Conservation (phyloP, 2,329 filamentous ascomycete genomes). For the Monilinia laxa region DNA sequence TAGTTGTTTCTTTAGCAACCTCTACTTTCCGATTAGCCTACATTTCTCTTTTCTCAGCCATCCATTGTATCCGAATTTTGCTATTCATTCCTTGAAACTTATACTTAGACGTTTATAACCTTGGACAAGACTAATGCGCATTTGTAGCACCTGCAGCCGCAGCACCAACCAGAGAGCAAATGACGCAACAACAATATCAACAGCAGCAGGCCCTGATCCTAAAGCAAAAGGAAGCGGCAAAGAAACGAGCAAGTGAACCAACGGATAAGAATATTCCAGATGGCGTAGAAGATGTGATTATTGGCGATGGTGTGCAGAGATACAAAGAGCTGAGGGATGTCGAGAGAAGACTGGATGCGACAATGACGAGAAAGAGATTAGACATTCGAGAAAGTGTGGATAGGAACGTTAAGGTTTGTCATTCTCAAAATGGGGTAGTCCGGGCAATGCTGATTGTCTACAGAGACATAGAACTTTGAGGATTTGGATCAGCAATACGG, state of each 20-base stretch:
- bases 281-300: constrained; percentile 76
- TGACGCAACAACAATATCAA: constrained; percentile 17
- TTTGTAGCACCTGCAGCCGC: constrained; percentile 44
- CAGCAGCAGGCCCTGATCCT: constrained; percentile 30
- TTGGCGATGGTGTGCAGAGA: constrained; percentile 77
- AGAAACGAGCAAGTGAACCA: constrained; percentile 81
- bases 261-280: constrained; percentile 95
- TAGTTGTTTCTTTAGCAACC: constrained; percentile 40
- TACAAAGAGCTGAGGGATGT: constrained; percentile 84
- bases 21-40: neutral
- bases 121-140: constrained; percentile 22
- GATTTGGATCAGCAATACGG: constrained; percentile 93
- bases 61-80: neutral
- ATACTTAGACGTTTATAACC: neutral
- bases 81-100: neutral
- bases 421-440: neutral
- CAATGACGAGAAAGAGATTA: constrained; percentile 89
- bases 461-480: constrained; percentile 80
- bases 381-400: constrained; percentile 83
- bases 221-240: constrained; percentile 64
- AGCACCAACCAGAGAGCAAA: constrained; percentile 32
- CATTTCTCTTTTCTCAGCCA: neutral
- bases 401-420: constrained; percentile 65
- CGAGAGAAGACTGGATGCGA: constrained; percentile 85
- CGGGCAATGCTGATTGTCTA: constrained; percentile 25